phyloP scores from a whole-genome alignment of 306 rosid species.

The Fagus sylvatica region DNA sequence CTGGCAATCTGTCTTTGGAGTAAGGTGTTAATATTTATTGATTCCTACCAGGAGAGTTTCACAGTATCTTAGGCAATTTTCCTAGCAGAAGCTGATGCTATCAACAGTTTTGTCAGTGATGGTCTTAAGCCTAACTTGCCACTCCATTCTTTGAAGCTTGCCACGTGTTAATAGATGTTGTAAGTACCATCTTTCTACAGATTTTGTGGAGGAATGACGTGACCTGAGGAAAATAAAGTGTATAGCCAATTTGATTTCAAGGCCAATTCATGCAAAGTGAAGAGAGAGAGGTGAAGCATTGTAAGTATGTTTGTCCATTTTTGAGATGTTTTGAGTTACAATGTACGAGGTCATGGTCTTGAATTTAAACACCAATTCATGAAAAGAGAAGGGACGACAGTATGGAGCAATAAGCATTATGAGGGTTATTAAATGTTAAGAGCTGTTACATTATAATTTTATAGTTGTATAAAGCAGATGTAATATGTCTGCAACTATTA shows the following conservation, averaged over 20 bases:
- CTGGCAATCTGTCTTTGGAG: slow-evolving; percentile 62
- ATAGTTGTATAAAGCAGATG: neutral
- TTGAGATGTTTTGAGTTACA: neutral
- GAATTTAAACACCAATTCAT: neutral
- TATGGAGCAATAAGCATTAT: slow-evolving; percentile 5
- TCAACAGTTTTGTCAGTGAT: neutral
- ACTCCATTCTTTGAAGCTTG: slow-evolving; percentile 17
- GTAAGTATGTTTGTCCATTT: neutral
- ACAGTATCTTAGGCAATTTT: slow-evolving; percentile 39
- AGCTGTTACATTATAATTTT: neutral
- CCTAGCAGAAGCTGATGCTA: slow-evolving; percentile 38
- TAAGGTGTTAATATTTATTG: slow-evolving; percentile 29
- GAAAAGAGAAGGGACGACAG: neutral
- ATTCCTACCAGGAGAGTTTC: slow-evolving; percentile 35
- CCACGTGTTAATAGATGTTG: slow-evolving; percentile 25
- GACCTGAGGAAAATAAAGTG: slow-evolving; percentile 30
- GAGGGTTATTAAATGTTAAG: slow-evolving; percentile 1
- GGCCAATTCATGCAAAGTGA: slow-evolving; percentile 41
- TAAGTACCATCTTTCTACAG: slow-evolving; percentile 39
- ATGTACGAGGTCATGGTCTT: neutral
- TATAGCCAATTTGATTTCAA: slow-evolving; percentile 35
- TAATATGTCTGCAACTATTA: neutral
- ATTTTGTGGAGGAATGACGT: slow-evolving; percentile 39
- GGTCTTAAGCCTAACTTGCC: slow-evolving; percentile 3
- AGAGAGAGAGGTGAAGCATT: slow-evolving; percentile 11